Percentiles rank a stretch among this genome's conserved stretches.
Evolutionary conservation across 345 rosid species (phyloP).

Genomic region (Pistacia vera): DNA sequence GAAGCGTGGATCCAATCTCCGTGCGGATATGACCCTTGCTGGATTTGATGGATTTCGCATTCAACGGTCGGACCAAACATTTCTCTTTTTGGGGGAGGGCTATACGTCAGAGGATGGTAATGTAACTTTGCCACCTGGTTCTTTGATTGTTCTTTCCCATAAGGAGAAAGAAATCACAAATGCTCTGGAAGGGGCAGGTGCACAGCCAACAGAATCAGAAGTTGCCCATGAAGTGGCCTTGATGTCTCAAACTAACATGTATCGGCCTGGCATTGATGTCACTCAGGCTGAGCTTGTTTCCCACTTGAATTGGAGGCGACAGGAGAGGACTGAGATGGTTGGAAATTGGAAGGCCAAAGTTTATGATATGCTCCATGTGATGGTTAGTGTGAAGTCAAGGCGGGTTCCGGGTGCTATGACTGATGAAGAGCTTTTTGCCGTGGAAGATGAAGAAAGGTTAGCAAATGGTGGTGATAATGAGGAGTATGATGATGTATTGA

Average conservation of each 20-base stretch:
- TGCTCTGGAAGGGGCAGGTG: slow-evolving; percentile 97
- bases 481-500: slow-evolving; percentile 78
- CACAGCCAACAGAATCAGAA: slow-evolving; percentile 89
- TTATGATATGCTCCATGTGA: slow-evolving; percentile 95
- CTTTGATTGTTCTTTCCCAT: slow-evolving; percentile 87
- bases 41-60: slow-evolving; percentile 98
- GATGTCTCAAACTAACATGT: slow-evolving; percentile 99
- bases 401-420: slow-evolving; percentile 99
- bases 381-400: slow-evolving; percentile 96
- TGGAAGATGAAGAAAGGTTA: slow-evolving; percentile 69
- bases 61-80: slow-evolving; percentile 91
- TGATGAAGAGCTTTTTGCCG: slow-evolving; percentile 95
- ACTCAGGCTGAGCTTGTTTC: slow-evolving; percentile 95
- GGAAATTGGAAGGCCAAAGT: slow-evolving; percentile 98
- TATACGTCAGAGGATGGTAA: slow-evolving; percentile 75
- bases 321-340: slow-evolving; percentile 91
- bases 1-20: slow-evolving; percentile 98
- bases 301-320: slow-evolving; percentile 95
- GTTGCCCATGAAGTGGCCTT: slow-evolving; percentile 89
- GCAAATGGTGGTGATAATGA: slow-evolving; percentile 62
- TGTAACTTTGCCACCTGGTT: slow-evolving; percentile 63
- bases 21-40: slow-evolving; percentile 97
- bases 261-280: slow-evolving; percentile 98
- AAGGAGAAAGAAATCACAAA: slow-evolving; percentile 95
- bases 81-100: slow-evolving; percentile 92